Base-by-base conservation (phyloP, 768 basidiomycete species). In the Amanita muscaria region DNA sequence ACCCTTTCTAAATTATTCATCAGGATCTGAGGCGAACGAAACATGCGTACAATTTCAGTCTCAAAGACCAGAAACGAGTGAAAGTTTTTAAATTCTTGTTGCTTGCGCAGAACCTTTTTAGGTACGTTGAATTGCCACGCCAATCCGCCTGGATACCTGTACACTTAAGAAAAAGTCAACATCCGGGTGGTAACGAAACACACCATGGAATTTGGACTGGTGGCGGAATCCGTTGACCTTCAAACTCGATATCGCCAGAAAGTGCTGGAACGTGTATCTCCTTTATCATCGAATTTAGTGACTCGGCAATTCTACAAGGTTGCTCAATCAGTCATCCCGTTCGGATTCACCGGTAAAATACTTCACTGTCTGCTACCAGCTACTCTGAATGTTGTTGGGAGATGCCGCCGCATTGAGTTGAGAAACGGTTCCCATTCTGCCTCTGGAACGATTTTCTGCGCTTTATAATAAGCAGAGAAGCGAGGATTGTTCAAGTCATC, bases 61-160 rank as follows among this genome's bases (percentile, higher is more conserved):
- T 99, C 96, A 51, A 90, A 93, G 0, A 99, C 94, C 22, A 99
- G 69, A 65, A 98, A 98, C 1, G 86, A 80, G 59, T 98, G 96
- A 52, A 99, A 97, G 57, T 80, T 85, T 56, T 88, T 89, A 70
- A 96, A 94, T 56, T 92, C 88, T 5, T 82, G 80, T 4, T 79
- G 79, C 57, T 88, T 94, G 41, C 96, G 77, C 25, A 99, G 66
- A 1, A 86, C 80, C 43, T 83, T 80, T 61, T 97, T 98, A 7
- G 88, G 76, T 1, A 94, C 84, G 53, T 92, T 88, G 60, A 98
- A 79, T 54, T 96, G 90, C 96, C 96, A 99, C 8, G 88, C 96
- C 10, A 96, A 73, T n/a, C 83, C 83, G 9, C 84, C 84, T 9
- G 94, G 92, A 64, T 96, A 97, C 91, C 91, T 91, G 45, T 34